Conservation (phyloP, 176 grass and related monocot species). For the Hordeum vulgare region DNA sequence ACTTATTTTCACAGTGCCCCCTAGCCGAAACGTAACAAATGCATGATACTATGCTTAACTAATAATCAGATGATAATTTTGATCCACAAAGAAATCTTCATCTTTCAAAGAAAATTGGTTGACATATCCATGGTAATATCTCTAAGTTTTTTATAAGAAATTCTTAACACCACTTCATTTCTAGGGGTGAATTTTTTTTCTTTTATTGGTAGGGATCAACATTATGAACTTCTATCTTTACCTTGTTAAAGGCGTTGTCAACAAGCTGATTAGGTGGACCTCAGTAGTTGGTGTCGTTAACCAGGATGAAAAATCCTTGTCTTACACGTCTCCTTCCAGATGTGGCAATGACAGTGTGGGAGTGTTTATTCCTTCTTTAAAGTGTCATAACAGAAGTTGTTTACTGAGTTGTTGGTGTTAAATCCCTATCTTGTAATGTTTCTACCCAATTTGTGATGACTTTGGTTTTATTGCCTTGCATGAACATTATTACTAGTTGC, state of each 20-base stretch:
- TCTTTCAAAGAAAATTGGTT: too few species aligned
- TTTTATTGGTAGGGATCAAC: too few species aligned
- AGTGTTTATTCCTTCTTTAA: not conserved
- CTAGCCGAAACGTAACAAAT: too few species aligned
- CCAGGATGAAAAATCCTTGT: not conserved
- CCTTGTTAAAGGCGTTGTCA: not conserved
- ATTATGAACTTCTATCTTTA: not conserved
- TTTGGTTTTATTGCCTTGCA: not conserved
- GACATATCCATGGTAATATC: too few species aligned
- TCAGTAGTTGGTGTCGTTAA: not conserved
- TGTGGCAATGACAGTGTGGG: not conserved
- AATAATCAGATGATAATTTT: too few species aligned
- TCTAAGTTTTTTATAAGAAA: too few species aligned
- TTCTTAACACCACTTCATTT: too few species aligned
- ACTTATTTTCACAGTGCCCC: too few species aligned
- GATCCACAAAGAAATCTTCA: too few species aligned
- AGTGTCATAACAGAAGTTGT: fast-evolving
- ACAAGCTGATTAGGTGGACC: not conserved
- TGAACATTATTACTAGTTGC: not conserved
- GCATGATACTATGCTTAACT: too few species aligned
- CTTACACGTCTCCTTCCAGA: not conserved
- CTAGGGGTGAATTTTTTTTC: too few species aligned
- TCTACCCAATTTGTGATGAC: not conserved
- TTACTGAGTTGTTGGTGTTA: not conserved
- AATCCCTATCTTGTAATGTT: not conserved